Evolutionary conservation across 768 basidiomycete species (phyloP).

Genomic region (Rhizopogon sp.): DNA sequence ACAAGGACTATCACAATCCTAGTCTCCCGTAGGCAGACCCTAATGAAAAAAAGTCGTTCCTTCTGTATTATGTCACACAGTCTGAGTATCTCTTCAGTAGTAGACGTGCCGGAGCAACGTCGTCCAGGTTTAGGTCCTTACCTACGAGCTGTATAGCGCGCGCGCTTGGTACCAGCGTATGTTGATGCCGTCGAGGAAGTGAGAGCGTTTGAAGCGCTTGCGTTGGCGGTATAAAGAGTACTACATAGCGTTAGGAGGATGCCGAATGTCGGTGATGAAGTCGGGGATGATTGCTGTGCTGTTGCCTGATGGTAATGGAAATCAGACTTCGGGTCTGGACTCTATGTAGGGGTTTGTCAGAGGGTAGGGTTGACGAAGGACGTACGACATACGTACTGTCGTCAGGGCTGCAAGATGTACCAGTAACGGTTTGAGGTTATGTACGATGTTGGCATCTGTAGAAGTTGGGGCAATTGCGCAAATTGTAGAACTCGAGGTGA

Average conservation of each 20-base stretch:
- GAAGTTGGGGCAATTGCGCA: too few relatives aligned
- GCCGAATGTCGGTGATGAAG: slow-evolving; percentile 11
- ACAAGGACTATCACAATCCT: slow-evolving; percentile 9
- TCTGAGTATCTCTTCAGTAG: slow-evolving; percentile 12
- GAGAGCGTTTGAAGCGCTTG: slow-evolving; percentile 29
- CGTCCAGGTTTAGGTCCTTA: slow-evolving; percentile 14
- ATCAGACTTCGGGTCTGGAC: slow-evolving; percentile 10
- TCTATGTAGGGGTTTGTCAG: neutral
- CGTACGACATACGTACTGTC: slow-evolving; percentile 1
- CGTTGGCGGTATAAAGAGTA: slow-evolving; percentile 34
- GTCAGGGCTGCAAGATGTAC: too few relatives aligned
- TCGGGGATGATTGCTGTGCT: slow-evolving; percentile 36
- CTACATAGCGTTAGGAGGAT: slow-evolving; percentile 27
- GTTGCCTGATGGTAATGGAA: slow-evolving; percentile 17
- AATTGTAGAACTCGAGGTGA: too few relatives aligned
- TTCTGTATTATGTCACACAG: slow-evolving; percentile 4
- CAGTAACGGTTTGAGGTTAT: too few relatives aligned
- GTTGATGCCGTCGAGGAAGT: slow-evolving; percentile 24
- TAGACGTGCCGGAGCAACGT: slow-evolving; percentile 4
- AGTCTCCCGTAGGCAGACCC: too few relatives aligned
- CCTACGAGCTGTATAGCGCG: slow-evolving; percentile 20
- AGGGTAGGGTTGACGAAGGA: neutral
- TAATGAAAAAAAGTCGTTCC: too few relatives aligned
- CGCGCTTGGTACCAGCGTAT: slow-evolving; percentile 14
- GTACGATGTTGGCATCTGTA: too few relatives aligned